Evolutionary conservation across 169 alveolate genomes (phyloP), one percentile per base, ranked within the genome.

Genomic region (Pseudocohnilembus persalinus): DNA sequence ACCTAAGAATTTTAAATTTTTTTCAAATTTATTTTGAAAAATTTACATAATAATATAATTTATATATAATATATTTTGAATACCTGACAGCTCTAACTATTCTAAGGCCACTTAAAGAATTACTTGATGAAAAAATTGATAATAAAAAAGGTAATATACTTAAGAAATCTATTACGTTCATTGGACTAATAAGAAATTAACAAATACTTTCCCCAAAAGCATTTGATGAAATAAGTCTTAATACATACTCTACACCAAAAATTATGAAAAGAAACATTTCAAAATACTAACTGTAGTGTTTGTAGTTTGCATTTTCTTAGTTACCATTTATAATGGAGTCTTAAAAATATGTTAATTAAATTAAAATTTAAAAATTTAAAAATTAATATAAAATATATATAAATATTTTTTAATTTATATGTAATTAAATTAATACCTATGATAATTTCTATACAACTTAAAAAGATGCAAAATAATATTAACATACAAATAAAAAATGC

Each of bases 71-170:
- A 49, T 11, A 49, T 49, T 49, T 11, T 11, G 26, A 20, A 20
- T 49, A 49, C 68, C 68, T 49, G 4, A 49, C 4, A 49, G 20
- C 68, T 74, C 87, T 82, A 4, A 82, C 75, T 0, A 82, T 32
- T 82, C 87, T 82, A 34, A 82, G 68, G 31, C 75, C 74, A 15
- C 33, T 32, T 0, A 82, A 25, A 28, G 73, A 30, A 15, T 78
- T 24, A 16, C 76, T 63, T 28, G 72, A 74, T 26, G 73, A 29
- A 74, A 74, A 32, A 28, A 82, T 28, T 29, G 34, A 33, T 30
- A 82, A 82, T 32, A 74, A 29, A 27, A 82, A 82, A 29, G 87
- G 87, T 20, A 82, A 11, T 29, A 82, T 73, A 31, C 82, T 80
- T 16, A 82, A 31, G 25, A 82, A 32, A 49, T 82, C 87, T 34